These are phyloP conservation scores for Geranium incanum DNA, from an alignment of 441 rosid genomes.

Conservation along the genomic window DNA sequence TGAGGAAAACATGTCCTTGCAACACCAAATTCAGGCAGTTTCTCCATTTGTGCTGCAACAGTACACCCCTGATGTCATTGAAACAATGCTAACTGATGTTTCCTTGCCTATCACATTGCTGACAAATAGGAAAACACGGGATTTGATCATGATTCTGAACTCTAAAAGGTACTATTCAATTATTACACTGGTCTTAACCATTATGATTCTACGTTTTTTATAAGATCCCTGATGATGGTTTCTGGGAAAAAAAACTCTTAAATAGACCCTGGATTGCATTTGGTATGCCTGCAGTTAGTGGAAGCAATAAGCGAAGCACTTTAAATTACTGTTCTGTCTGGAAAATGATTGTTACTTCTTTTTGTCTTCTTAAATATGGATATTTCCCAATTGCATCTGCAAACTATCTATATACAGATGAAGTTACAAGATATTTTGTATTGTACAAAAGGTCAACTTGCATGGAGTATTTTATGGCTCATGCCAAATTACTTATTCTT, in stretches of 20 bases:
- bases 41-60: conserved; percentile 88
- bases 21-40: conserved; percentile 90
- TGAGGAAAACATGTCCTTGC: conserved; percentile 75
- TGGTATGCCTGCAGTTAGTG: conserved; percentile 2
- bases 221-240: neutral
- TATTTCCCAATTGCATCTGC: neutral
- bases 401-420: neutral
- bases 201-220: conserved; percentile 1
- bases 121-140: conserved; percentile 74
- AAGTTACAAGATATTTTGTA: neutral
- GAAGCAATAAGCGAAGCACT: neutral
- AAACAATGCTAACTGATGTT: conserved; percentile 57
- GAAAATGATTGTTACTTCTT: neutral
- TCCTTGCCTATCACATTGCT: conserved; percentile 61
- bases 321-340: neutral
- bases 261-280: neutral
- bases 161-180: conserved; percentile 58
- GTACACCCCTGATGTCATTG: conserved; percentile 69
- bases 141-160: conserved; percentile 86
- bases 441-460: neutral
- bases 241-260: neutral
- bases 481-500: neutral
- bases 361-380: neutral
- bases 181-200: conserved; percentile 9
- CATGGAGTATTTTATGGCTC: neutral